Base-by-base conservation (phyloP, 768 basidiomycete species). In the Pulveroboletus sp. region DNA sequence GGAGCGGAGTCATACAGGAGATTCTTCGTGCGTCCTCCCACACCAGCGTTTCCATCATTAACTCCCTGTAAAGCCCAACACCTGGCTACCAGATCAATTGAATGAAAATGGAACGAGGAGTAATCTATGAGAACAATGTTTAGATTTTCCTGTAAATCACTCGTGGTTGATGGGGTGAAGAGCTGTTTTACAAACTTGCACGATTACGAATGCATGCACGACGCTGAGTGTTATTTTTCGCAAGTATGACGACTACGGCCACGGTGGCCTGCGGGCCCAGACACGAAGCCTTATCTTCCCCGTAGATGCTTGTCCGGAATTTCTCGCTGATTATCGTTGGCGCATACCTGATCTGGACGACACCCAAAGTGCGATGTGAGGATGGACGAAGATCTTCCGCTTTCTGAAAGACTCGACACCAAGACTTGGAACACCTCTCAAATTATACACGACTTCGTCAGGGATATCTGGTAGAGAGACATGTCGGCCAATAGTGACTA, bases 1-100 rank as follows among this genome's bases (percentile, higher is more conserved):
- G 67, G 69, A 26, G 49, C 49, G n/a, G 43, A 58, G 44, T 21
- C 46, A 7, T 59, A 63, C 43, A 55, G 49, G 54, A 49, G 67
- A 55, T 57, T 41, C 47, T 68, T 60, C 17, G 69, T 70, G 46
- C 5, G 65, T 58, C 39, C 17, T 37, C 47, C 15, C 6, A 4
- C 15, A 2, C 33, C 28, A 1, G 1, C 3, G 4, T 24, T 44
- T 18, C 36, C 13, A 13, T 54, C n/a, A 31, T 28, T 56, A 14
- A 60, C n/a, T 10, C 6, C 14, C 17, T 46, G 21, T 28, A 21
- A 44, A 65, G 65, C 17, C 43, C 11, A 9, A 18, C 0, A 55
- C 31, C 46, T 69, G 62, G 63, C 50, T 60, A 21, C 10, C 45
- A 10, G 64, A 68, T 43, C 49, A 32, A 54, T 15, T 31, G 13